These are phyloP conservation scores for Mollisia scopiformis DNA, from an alignment of 2,329 filamentous ascomycete genomes.

Conservation along the genomic window DNA sequence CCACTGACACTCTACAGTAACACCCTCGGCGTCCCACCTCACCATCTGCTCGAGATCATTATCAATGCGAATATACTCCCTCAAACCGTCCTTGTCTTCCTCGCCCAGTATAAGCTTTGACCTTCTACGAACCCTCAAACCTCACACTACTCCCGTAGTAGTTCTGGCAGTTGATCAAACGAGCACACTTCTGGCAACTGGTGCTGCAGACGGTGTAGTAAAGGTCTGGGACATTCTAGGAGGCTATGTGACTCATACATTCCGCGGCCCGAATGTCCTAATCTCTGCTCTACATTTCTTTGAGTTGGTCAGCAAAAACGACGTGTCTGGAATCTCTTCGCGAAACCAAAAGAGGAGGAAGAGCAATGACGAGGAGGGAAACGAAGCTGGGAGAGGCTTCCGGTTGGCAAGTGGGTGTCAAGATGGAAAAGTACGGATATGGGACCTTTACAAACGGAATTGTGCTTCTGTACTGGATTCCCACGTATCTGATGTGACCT, in stretches of 20 bases:
- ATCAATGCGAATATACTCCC: slow-evolving; percentile 87
- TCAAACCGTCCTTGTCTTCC: slow-evolving; percentile 60
- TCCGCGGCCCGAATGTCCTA: slow-evolving; percentile 89
- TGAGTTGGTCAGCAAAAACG: slow-evolving; percentile 60
- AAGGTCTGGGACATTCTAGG: slow-evolving; percentile 96
- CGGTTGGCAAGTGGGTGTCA: slow-evolving; percentile 89
- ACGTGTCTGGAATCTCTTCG: slow-evolving; percentile 38
- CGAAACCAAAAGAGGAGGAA: slow-evolving; percentile 49
- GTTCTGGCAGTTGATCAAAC: slow-evolving; percentile 84
- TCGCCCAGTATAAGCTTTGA: slow-evolving; percentile 64
- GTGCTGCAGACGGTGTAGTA: slow-evolving; percentile 88
- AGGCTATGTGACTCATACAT: slow-evolving; percentile 92
- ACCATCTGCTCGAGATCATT: slow-evolving; percentile 93
- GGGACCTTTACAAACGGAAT: slow-evolving; percentile 85
- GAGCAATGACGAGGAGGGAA: slow-evolving; percentile 45
- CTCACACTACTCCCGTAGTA: slow-evolving; percentile 87
- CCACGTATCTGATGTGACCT: slow-evolving; percentile 93
- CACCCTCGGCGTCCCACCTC: slow-evolving; percentile 84
- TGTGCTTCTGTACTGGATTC: slow-evolving; percentile 82
- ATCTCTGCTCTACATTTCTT: slow-evolving; percentile 94
- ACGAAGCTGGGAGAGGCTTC: slow-evolving; percentile 62
- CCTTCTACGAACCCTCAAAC: slow-evolving; percentile 80
- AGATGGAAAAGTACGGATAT: slow-evolving; percentile 89
- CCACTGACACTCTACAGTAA: slow-evolving; percentile 58
- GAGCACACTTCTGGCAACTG: slow-evolving; percentile 87